A percentile compares a stretch with the other conserved stretches of the same genome.
phyloP scores from a whole-genome alignment of 805 yeast genomes.

The Kuraishia floccosa region DNA sequence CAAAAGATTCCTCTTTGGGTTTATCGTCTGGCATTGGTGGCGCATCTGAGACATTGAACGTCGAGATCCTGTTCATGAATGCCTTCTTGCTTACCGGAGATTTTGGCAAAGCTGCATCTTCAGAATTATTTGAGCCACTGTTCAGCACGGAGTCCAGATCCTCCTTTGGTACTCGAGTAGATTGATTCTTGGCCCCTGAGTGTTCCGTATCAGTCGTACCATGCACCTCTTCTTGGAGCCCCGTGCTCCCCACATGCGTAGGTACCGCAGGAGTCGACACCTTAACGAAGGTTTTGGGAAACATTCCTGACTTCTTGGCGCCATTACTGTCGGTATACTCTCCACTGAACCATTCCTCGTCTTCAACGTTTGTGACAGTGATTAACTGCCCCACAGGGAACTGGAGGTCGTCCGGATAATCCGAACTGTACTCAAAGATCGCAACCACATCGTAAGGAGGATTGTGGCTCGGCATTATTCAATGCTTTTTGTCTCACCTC shows the following conservation, averaged over 20 bases:
- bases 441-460: conserved; percentile 71
- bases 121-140: no score
- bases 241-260: background rate
- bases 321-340: conserved; percentile 37
- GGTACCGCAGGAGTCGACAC: background rate
- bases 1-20: conserved; percentile 33
- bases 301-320: conserved; percentile 51
- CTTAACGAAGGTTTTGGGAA: conserved; percentile 79
- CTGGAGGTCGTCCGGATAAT: conserved; percentile 74
- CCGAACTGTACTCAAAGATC: conserved; percentile 44
- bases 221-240: background rate
- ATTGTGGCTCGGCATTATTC: no score
- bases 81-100: background rate
- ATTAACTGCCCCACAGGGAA: conserved; percentile 61
- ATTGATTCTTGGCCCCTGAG: background rate
- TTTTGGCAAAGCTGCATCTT: no score
- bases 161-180: no score
- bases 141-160: no score
- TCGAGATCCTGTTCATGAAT: conserved; percentile 35
- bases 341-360: conserved; percentile 89
- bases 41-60: conserved; percentile 33
- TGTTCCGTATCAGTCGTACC: background rate
- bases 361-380: conserved; percentile 70
- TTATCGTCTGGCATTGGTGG: conserved; percentile 16
- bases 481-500: no score